phyloP scores from a whole-genome alignment of 2,329 filamentous ascomycete species.

The Stylonectria norvegica region DNA sequence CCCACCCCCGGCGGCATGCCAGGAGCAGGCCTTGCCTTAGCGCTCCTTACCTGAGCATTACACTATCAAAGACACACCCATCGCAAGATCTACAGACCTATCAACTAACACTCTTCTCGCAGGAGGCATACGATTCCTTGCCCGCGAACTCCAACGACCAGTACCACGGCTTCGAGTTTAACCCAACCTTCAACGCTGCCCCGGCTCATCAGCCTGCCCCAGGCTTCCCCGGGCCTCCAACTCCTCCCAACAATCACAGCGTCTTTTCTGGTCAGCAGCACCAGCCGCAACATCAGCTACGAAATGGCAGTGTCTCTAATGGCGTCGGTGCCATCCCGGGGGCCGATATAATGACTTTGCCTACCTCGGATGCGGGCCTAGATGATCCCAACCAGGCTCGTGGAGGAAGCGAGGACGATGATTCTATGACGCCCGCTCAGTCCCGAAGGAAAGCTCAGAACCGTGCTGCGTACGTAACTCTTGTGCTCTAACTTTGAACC shows the following conservation, averaged over 20 bases:
- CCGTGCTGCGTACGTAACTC: conserved; percentile 53
- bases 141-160: conserved; percentile 41
- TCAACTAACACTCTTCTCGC: conserved; percentile 24
- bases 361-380: conserved; percentile 18
- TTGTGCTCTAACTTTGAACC: too few species aligned
- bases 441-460: conserved; percentile 60
- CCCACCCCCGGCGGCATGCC: conserved; percentile 22
- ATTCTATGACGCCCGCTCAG: conserved; percentile 54
- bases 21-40: conserved; percentile 27
- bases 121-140: conserved; percentile 51
- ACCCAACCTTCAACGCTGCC: conserved; percentile 37
- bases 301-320: conserved; percentile 21
- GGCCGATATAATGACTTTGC: conserved; percentile 28
- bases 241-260: conserved; percentile 46
- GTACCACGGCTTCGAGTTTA: conserved; percentile 46
- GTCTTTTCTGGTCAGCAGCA: conserved; percentile 26
- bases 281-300: conserved; percentile 21
- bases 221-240: conserved; percentile 45
- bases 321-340: conserved; percentile 28
- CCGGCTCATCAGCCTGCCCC: conserved; percentile 32
- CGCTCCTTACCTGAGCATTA: conserved; percentile 36
- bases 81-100: conserved; percentile 6
- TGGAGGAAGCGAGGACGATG: conserved; percentile 54
- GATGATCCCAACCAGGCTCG: conserved; percentile 33
- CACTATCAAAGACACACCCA: conserved; percentile 24